Conservation (phyloP, 495 filamentous ascomycete genomes). For the Hypoxylon cercidicola region DNA sequence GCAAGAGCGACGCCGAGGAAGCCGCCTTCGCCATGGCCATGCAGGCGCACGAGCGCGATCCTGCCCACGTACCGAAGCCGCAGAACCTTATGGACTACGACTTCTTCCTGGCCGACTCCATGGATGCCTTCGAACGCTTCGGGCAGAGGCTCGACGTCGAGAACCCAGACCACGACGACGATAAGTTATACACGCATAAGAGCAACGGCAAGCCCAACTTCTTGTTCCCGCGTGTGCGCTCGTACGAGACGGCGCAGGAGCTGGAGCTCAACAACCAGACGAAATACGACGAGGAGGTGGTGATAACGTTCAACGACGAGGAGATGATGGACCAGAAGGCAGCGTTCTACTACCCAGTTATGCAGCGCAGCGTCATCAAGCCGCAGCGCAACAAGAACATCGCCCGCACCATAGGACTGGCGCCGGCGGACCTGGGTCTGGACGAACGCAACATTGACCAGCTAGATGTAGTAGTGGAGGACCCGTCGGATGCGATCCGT, state of each 20-base stretch:
- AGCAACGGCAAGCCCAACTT: conserved; percentile 63
- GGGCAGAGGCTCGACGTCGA: conserved; percentile 76
- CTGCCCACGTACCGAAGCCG: conserved; percentile 67
- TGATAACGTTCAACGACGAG: conserved; percentile 60
- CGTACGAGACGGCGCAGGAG: conserved; percentile 83
- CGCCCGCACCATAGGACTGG: conserved; percentile 54
- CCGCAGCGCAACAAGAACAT: conserved; percentile 68
- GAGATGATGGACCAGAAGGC: conserved; percentile 64
- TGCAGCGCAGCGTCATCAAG: conserved; percentile 69
- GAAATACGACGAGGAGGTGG: conserved; percentile 67
- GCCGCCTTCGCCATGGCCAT: conserved; percentile 60
- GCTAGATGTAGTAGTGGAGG: conserved; percentile 55
- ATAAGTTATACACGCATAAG: conserved; percentile 70
- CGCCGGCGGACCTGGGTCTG: conserved; percentile 46
- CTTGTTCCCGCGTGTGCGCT: conserved; percentile 79
- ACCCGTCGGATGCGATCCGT: conserved; percentile 53
- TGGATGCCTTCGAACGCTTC: conserved; percentile 67
- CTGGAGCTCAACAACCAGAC: conserved; percentile 71
- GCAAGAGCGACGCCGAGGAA: conserved; percentile 61
- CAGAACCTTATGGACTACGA: conserved; percentile 79
- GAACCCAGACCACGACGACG: conserved; percentile 74
- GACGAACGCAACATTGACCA: conserved; percentile 56
- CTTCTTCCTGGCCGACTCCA: conserved; percentile 75
- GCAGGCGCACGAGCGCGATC: conserved; percentile 71
- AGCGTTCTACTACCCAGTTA: conserved; percentile 91